phyloP scores from a whole-genome alignment of 805 yeast species.

The Hemisphaericaspora nanyangensis region DNA sequence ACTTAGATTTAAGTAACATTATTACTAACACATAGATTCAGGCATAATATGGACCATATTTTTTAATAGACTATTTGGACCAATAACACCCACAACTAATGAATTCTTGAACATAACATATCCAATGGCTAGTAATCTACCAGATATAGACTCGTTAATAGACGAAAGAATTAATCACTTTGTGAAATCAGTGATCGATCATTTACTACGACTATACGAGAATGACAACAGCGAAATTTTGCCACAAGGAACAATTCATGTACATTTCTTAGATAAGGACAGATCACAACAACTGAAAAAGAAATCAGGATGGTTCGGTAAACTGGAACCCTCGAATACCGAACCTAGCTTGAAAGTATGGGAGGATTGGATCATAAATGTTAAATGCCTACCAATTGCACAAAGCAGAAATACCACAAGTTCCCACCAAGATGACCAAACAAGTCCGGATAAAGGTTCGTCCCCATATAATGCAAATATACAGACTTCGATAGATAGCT shows the following conservation, averaged over 20 bases:
- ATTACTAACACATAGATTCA: constrained; percentile 13
- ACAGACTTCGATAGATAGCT: constrained; percentile 31
- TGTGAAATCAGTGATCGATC: constrained; percentile 15
- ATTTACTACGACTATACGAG: not conserved
- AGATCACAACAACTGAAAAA: constrained; percentile 19
- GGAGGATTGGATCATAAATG: constrained; percentile 67
- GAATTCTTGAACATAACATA: constrained; percentile 60
- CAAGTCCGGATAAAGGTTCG: not conserved
- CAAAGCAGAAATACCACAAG: constrained; percentile 1
- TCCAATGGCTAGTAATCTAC: constrained; percentile 44
- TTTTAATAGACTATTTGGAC: constrained; percentile 67
- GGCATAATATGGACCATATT: constrained; percentile 65
- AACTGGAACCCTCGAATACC: not conserved
- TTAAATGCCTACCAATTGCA: constrained; percentile 41
- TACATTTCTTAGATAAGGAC: constrained; percentile 35
- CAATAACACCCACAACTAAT: constrained; percentile 50
- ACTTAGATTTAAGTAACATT: constrained; percentile 1
- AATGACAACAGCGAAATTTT: constrained; percentile 16
- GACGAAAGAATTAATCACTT: constrained; percentile 33
- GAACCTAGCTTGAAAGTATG: constrained; percentile 40
- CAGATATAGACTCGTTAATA: constrained; percentile 46
- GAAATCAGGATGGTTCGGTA: constrained; percentile 55
- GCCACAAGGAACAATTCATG: constrained; percentile 27
- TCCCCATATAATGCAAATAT: not conserved
- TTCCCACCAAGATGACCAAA: not conserved